These are phyloP conservation scores for Talaromyces sp. DNA, from an alignment of 2,329 filamentous ascomycete species.

Conservation along the genomic window DNA sequence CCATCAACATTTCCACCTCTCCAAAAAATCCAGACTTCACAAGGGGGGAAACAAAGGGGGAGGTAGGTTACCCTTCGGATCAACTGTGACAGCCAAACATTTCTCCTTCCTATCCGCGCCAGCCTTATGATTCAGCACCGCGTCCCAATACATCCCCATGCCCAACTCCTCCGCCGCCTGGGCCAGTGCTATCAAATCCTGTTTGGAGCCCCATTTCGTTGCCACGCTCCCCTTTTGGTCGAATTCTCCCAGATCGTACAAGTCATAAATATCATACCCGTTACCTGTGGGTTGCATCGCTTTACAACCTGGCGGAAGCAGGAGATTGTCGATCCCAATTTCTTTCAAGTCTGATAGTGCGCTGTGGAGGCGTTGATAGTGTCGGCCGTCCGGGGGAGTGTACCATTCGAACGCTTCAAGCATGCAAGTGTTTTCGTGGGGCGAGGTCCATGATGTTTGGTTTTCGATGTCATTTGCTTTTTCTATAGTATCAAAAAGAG, in stretches of 20 bases:
- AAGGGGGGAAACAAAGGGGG: not conserved
- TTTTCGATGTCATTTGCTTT: constrained; percentile 25
- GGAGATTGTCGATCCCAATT: constrained; percentile 61
- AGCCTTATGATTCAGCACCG: constrained; percentile 70
- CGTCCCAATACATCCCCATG: constrained; percentile 64
- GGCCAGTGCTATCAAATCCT: constrained; percentile 56
- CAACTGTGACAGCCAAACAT: constrained; percentile 62
- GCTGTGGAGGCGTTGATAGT: constrained; percentile 58
- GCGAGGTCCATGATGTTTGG: constrained; percentile 30
- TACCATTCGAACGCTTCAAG: constrained; percentile 74
- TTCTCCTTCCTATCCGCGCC: constrained; percentile 64
- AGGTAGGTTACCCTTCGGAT: constrained; percentile 42
- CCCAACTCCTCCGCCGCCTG: constrained; percentile 51
- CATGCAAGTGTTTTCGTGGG: constrained; percentile 48
- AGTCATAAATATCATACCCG: constrained; percentile 67
- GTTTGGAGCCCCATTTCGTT: constrained; percentile 68
- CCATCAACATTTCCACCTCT: not conserved
- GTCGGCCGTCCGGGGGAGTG: constrained; percentile 57
- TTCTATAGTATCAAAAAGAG: constrained; percentile 19
- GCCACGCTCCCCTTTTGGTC: constrained; percentile 61
- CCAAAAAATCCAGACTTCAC: too few species aligned
- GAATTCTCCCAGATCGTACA: constrained; percentile 70
- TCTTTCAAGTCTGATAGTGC: constrained; percentile 54
- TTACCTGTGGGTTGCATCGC: constrained; percentile 60
- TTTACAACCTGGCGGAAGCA: constrained; percentile 71